Evolutionary conservation across 2,329 filamentous ascomycete genomes (phyloP), one percentile per base, ranked within the genome.

Genomic region (Emergomyces orientalis): DNA sequence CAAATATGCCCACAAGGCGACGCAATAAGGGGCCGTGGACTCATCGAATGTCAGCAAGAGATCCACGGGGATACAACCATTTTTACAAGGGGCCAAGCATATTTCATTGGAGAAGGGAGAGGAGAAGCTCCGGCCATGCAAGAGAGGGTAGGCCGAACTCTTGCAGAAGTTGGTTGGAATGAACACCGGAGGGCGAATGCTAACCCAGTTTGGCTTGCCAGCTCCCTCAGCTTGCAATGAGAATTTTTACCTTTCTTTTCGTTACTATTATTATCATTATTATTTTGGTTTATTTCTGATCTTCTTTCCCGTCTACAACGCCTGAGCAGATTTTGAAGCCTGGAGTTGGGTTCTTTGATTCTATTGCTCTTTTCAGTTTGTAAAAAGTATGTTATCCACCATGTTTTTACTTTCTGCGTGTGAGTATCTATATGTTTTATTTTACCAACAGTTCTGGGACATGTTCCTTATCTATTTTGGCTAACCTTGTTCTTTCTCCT

Each of bases 141-240:
- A 43, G 74, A 78, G 45, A 78, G 77, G 11, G 72, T 77, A 66
- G 76, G 75, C 65, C 79, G 79, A 76, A 79, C 78, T 0, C 74
- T 88, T 64, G 77, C 74, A 64, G 79, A 85, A 0, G 68, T 86
- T 11, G 86, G 86, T 0, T 88, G 86, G 85, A 81, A 85, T 45
- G 70, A 71, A 22, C 76, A 75, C 14, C 64, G 66, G 37, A 68
- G 63, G 60, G 62, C 45, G 19, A 56, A 30, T 11, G 47, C 49
- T 1, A 60, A 58, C 34, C 70, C 69, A 7, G 64, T 72, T 41
- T 72, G 71, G 71, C 30, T 70, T 22, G 64, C 58, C 25, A 57
- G 43, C 19, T 57, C 54, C 34, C n/a, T 57, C 22, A 57, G 54
- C 54, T 41, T 57, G 22, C 17, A n/a, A 45, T 67, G 37, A 58